Conservation (phyloP, 1,139 yeast species). For the Pichia sp. region DNA sequence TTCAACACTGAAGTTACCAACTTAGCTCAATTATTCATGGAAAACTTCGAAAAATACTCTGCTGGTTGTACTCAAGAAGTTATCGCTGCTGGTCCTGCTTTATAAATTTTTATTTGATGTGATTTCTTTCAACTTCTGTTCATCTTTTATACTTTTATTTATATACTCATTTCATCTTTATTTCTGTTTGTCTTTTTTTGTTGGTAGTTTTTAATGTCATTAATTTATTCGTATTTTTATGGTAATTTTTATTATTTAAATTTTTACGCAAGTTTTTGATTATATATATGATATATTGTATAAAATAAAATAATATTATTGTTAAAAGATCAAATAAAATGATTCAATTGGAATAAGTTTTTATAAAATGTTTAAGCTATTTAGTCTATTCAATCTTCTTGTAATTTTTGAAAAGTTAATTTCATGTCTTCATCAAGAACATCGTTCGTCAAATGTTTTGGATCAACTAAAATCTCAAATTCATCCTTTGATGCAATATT, state of each 20-base stretch:
- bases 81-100: conserved; percentile 82
- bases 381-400: no score
- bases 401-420: conserved; percentile 1
- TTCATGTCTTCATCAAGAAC: conserved; percentile 10
- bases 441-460: conserved; percentile 11
- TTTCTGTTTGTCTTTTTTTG: neutral
- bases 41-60: conserved; percentile 82
- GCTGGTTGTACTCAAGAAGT: conserved; percentile 83
- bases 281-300: no score
- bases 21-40: conserved; percentile 72
- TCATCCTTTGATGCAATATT: conserved; percentile 10
- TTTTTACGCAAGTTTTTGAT: no score
- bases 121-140: neutral
- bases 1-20: conserved; percentile 64
- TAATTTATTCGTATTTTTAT: neutral
- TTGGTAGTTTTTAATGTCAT: neutral
- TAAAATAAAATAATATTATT: no score
- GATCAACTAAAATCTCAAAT: conserved; percentile 12
- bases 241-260: no score
- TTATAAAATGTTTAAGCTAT: no score
- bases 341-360: no score
- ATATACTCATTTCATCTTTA: neutral
- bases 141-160: neutral
- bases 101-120: conserved; percentile 15
- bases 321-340: no score